Conservation (phyloP, 2,329 filamentous ascomycete species). For the Fusarium compactum region DNA sequence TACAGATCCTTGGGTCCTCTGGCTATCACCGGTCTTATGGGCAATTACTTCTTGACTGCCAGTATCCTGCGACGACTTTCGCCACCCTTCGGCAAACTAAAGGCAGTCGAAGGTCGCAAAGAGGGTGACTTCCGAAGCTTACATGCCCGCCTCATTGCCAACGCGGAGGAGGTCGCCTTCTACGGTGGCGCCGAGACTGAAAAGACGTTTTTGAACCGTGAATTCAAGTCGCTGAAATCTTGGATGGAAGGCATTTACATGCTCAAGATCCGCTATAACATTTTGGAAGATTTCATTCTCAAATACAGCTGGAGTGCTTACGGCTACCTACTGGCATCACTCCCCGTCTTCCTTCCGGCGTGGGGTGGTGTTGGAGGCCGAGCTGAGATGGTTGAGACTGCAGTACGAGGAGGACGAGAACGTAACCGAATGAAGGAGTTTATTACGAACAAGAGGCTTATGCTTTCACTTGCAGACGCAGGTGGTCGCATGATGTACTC, state of each 20-base stretch:
- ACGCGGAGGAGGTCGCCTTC: conserved; percentile 97
- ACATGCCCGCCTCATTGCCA: conserved; percentile 92
- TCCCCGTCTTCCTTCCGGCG: conserved; percentile 93
- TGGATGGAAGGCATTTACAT: conserved; percentile 99
- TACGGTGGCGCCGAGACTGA: conserved; percentile 97
- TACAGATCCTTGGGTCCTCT: conserved; percentile 91
- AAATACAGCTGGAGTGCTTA: conserved; percentile 99
- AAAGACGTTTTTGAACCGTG: conserved; percentile 89
- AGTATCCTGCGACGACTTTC: conserved; percentile 89
- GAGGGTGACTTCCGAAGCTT: conserved; percentile 95
- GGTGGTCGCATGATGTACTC: conserved; percentile 99
- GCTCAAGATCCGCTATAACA: conserved; percentile 98
- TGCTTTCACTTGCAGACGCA: conserved; percentile 96
- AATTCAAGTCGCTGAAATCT: conserved; percentile 90
- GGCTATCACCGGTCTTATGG: conserved; percentile 85
- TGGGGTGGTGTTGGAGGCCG: conserved; percentile 88
- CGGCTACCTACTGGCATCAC: conserved; percentile 90
- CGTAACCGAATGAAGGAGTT: conserved; percentile 96
- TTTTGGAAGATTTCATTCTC: conserved; percentile 96
- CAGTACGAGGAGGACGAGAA: conserved; percentile 71
- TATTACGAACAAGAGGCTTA: conserved; percentile 98
- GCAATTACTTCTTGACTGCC: conserved; percentile 95
- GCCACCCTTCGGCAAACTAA: conserved; percentile 95
- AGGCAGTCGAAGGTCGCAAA: conserved; percentile 93
- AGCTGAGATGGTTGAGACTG: conserved; percentile 70